These are phyloP conservation scores for Penicillium psychrosexuale DNA, from an alignment of 2,329 filamentous ascomycete genomes.

Conservation along the genomic window DNA sequence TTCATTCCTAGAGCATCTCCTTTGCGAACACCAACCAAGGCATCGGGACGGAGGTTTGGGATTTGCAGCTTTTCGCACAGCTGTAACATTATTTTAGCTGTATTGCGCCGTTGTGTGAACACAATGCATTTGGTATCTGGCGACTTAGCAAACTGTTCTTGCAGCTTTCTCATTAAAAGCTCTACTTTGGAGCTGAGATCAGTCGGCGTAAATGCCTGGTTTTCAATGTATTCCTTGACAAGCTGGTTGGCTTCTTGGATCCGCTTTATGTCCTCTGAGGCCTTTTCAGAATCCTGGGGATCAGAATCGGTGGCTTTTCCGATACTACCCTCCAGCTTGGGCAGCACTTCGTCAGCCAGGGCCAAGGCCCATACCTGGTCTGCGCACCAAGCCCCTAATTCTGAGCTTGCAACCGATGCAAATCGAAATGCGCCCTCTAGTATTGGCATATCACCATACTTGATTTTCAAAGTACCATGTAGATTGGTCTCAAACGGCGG, in stretches of 20 bases:
- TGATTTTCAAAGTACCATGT: slow-evolving; percentile 54
- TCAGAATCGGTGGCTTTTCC: slow-evolving; percentile 12
- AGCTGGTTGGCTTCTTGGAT: slow-evolving; percentile 59
- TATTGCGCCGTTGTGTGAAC: slow-evolving; percentile 77
- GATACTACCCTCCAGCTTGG: slow-evolving; percentile 57
- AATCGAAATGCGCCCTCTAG: slow-evolving; percentile 60
- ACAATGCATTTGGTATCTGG: slow-evolving; percentile 72
- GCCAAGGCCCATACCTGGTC: slow-evolving; percentile 76
- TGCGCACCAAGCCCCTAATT: slow-evolving; percentile 79
- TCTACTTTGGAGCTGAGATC: slow-evolving; percentile 71
- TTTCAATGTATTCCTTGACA: slow-evolving; percentile 54
- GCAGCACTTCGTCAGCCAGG: slow-evolving; percentile 60
- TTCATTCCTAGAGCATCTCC: slow-evolving; percentile 56
- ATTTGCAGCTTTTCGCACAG: slow-evolving; percentile 62
- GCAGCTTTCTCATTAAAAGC: slow-evolving; percentile 59
- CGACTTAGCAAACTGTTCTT: slow-evolving; percentile 58
- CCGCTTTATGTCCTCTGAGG: slow-evolving; percentile 54
- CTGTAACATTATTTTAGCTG: slow-evolving; percentile 68
- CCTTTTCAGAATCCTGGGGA: slow-evolving; percentile 28
- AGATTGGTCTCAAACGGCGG: slow-evolving; percentile 62
- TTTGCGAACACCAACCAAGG: slow-evolving; percentile 61
- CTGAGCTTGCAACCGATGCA: slow-evolving; percentile 57
- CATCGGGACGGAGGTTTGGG: slow-evolving; percentile 57
- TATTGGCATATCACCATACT: slow-evolving; percentile 51
- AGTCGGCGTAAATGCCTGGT: slow-evolving; percentile 33